These are phyloP conservation scores for Mycogone perniciosa DNA, from an alignment of 2,329 filamentous ascomycete species.

Conservation along the genomic window DNA sequence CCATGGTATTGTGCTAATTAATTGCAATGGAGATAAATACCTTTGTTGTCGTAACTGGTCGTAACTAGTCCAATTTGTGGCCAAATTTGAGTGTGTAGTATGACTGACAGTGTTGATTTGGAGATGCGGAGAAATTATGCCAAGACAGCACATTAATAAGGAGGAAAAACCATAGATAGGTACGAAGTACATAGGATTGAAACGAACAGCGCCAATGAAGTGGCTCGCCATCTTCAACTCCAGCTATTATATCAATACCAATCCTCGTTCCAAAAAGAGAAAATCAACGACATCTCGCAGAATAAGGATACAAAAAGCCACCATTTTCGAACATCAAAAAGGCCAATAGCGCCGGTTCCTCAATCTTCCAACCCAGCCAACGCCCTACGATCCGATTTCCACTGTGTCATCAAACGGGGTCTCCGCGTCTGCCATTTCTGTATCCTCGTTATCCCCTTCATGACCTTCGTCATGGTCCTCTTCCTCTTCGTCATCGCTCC, in stretches of 20 bases:
- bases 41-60: too few species aligned
- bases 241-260: too few species aligned
- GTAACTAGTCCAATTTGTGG: too few species aligned
- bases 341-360: neutral
- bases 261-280: neutral
- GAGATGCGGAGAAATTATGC: too few species aligned
- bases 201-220: too few species aligned
- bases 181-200: too few species aligned
- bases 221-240: too few species aligned
- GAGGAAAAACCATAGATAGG: too few species aligned
- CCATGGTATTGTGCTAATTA: neutral
- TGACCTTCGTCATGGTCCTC: slow-evolving; percentile 8
- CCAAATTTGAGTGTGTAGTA: too few species aligned
- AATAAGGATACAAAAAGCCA: neutral
- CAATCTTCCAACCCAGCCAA: neutral
- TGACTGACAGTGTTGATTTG: too few species aligned
- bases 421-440: slow-evolving; percentile 10
- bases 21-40: too few species aligned
- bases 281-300: neutral
- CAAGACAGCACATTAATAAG: too few species aligned
- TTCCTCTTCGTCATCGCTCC: slow-evolving; percentile 11
- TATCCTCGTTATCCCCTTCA: slow-evolving; percentile 14
- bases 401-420: slow-evolving; percentile 7
- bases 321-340: neutral
- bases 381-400: slow-evolving; percentile 7